A percentile compares a stretch with the other conserved stretches of the same genome.
Conservation (phyloP, 1,284 basidiomycete genomes). For the Pholiota adiposa region DNA sequence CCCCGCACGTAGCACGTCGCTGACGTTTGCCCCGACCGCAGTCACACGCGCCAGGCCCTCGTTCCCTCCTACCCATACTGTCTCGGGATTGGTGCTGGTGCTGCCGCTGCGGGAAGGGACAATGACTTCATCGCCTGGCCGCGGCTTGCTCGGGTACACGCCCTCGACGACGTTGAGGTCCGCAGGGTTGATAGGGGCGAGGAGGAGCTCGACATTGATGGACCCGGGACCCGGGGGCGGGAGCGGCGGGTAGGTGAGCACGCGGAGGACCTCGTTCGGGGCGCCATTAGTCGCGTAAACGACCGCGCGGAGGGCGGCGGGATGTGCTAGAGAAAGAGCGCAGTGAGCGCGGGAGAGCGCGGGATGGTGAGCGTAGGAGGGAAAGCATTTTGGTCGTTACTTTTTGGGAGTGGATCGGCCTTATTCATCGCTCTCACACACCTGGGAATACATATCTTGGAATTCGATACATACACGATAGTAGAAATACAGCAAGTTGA, state of each 20-base stretch:
- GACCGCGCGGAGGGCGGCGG: slow-evolving; percentile 53
- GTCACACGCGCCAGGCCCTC: slow-evolving; percentile 78
- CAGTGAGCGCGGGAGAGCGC: slow-evolving; percentile 13
- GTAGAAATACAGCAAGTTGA: neutral
- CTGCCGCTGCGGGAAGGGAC: neutral
- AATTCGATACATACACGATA: too few relatives aligned
- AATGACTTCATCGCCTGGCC: slow-evolving; percentile 41
- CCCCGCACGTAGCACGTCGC: slow-evolving; percentile 47
- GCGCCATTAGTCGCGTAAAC: slow-evolving; percentile 65
- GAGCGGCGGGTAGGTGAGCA: slow-evolving; percentile 54
- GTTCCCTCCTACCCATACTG: slow-evolving; percentile 73
- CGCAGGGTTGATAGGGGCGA: slow-evolving; percentile 82
- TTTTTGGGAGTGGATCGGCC: neutral
- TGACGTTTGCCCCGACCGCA: slow-evolving; percentile 58
- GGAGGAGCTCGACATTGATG: slow-evolving; percentile 69
- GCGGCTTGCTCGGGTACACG: slow-evolving; percentile 74
- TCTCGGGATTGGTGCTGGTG: neutral
- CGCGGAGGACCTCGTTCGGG: slow-evolving; percentile 60
- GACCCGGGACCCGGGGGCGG: slow-evolving; percentile 56
- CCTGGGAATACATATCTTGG: neutral
- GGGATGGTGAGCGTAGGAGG: slow-evolving; percentile 7
- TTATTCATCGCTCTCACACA: neutral
- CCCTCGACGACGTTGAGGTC: slow-evolving; percentile 85
- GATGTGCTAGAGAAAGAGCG: slow-evolving; percentile 26
- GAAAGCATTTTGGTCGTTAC: slow-evolving; percentile 14